A percentile compares a stretch with the other conserved stretches of the same genome.
These are phyloP conservation scores for Saururus chinensis DNA, from an alignment of 164 flowering plant genomes.

Conservation along the genomic window DNA sequence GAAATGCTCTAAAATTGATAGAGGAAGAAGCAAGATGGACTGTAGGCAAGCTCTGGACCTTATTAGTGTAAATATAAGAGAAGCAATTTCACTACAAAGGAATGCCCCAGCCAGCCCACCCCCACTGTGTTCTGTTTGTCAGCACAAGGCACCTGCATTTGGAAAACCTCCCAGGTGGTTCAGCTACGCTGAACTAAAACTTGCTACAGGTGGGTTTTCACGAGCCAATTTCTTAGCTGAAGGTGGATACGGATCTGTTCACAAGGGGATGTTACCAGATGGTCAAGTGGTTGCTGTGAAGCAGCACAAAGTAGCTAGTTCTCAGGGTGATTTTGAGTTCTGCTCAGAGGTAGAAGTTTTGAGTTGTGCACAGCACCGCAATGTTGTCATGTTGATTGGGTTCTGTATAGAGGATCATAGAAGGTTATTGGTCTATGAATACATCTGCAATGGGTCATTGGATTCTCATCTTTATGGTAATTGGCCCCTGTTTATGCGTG, in stretches of 20 bases:
- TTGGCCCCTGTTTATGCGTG: too few relatives aligned
- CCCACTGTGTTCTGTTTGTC: slow-evolving; percentile 82
- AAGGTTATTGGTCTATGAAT: slow-evolving; percentile 87
- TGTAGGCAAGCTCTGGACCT: not conserved
- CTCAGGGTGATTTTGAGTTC: slow-evolving; percentile 87
- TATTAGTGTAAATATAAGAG: slow-evolving; percentile 33
- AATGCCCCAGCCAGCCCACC: slow-evolving; percentile 58
- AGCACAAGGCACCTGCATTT: slow-evolving; percentile 70
- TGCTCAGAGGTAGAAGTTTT: slow-evolving; percentile 92
- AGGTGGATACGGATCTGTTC: slow-evolving; percentile 96
- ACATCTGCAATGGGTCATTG: slow-evolving; percentile 87
- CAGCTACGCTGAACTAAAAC: slow-evolving; percentile 62
- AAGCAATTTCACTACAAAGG: slow-evolving; percentile 41
- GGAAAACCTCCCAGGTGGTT: slow-evolving; percentile 87
- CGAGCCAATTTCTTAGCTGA: slow-evolving; percentile 78
- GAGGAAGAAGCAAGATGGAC: slow-evolving; percentile 23
- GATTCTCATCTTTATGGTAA: slow-evolving; percentile 91
- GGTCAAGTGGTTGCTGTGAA: slow-evolving; percentile 88
- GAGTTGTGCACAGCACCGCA: slow-evolving; percentile 97
- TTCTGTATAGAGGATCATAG: slow-evolving; percentile 75
- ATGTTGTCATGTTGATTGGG: slow-evolving; percentile 91
- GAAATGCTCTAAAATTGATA: not conserved
- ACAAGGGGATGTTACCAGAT: slow-evolving; percentile 66
- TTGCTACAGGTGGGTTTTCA: slow-evolving; percentile 77
- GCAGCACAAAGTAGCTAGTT: slow-evolving; percentile 82